Conservation (phyloP, 2,329 filamentous ascomycete genomes). For the Elsinoe batatas region DNA sequence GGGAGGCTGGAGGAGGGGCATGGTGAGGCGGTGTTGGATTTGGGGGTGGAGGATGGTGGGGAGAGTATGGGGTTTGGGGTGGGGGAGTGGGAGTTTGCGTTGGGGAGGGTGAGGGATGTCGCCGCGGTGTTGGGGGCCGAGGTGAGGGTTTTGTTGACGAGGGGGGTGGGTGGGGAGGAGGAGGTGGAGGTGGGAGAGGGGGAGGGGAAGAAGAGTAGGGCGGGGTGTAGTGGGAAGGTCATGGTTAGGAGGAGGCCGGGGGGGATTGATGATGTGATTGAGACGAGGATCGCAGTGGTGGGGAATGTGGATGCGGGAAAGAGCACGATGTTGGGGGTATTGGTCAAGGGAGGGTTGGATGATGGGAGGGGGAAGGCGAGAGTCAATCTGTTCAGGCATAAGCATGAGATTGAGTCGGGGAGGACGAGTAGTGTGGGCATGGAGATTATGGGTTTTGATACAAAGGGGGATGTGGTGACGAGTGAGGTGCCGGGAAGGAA, state of each 20-base stretch:
- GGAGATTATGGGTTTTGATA: slow-evolving; percentile 98
- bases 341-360: slow-evolving; percentile 91
- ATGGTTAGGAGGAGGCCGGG: slow-evolving; percentile 66
- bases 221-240: slow-evolving; percentile 67
- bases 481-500: slow-evolving; percentile 75
- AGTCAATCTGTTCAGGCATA: slow-evolving; percentile 93
- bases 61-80: slow-evolving; percentile 70
- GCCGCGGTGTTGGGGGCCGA: slow-evolving; percentile 59
- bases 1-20: slow-evolving; percentile 70
- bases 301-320: slow-evolving; percentile 98
- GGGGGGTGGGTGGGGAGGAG: slow-evolving; percentile 69
- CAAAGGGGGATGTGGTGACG: slow-evolving; percentile 68
- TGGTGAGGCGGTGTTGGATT: slow-evolving; percentile 82
- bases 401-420: slow-evolving; percentile 94
- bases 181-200: slow-evolving; percentile 51
- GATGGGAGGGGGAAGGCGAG: slow-evolving; percentile 89
- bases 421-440: slow-evolving; percentile 93
- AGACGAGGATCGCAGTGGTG: slow-evolving; percentile 92
- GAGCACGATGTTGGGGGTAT: slow-evolving; percentile 86
- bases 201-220: slow-evolving; percentile 56
- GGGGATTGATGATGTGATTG: slow-evolving; percentile 77
- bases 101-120: slow-evolving; percentile 55
- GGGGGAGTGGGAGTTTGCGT: slow-evolving; percentile 64
- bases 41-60: slow-evolving; percentile 83
- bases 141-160: slow-evolving; percentile 76